phyloP scores from a whole-genome alignment of 768 basidiomycete species.

The Tricholoma sp. region DNA sequence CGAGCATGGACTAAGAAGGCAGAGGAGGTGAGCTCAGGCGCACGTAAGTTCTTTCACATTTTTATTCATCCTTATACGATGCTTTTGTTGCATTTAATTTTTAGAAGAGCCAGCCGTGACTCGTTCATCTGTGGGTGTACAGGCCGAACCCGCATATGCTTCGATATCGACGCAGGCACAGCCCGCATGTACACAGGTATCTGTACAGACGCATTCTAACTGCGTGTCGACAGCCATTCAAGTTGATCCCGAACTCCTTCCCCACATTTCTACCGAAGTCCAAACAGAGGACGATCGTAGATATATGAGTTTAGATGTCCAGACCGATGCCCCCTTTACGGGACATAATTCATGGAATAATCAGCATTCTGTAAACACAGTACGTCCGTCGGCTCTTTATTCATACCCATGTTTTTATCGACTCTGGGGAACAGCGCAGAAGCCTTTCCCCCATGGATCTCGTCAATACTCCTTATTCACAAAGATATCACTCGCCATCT shows the following conservation, averaged over 20 bases:
- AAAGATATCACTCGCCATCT: not conserved
- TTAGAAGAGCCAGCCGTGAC: slow-evolving; percentile 11
- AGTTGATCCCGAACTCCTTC: slow-evolving; percentile 10
- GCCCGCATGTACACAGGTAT: slow-evolving; percentile 7
- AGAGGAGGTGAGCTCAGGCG: slow-evolving; percentile 35
- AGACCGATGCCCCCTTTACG: slow-evolving; percentile 14
- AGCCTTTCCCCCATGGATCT: slow-evolving; percentile 63
- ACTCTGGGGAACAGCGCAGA: slow-evolving; percentile 12
- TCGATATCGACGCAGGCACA: slow-evolving; percentile 35
- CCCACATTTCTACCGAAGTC: slow-evolving; percentile 8
- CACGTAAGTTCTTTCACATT: slow-evolving; percentile 29
- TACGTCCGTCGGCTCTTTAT: slow-evolving; percentile 9
- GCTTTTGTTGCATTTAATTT: not conserved
- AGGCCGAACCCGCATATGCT: slow-evolving; percentile 26
- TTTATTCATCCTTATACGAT: not conserved
- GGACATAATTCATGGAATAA: not conserved
- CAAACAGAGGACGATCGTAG: slow-evolving; percentile 14
- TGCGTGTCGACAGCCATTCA: slow-evolving; percentile 17
- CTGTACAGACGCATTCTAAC: slow-evolving; percentile 17
- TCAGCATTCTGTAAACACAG: slow-evolving; percentile 1
- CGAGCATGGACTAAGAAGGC: slow-evolving; percentile 50
- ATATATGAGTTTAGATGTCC: slow-evolving; percentile 13
- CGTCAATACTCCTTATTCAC: slow-evolving; percentile 40
- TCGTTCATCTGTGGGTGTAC: slow-evolving; percentile 40
- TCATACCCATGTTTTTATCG: slow-evolving; percentile 6